These are phyloP conservation scores for Xerocomus spinulosus DNA, from an alignment of 768 basidiomycete species.

Conservation along the genomic window DNA sequence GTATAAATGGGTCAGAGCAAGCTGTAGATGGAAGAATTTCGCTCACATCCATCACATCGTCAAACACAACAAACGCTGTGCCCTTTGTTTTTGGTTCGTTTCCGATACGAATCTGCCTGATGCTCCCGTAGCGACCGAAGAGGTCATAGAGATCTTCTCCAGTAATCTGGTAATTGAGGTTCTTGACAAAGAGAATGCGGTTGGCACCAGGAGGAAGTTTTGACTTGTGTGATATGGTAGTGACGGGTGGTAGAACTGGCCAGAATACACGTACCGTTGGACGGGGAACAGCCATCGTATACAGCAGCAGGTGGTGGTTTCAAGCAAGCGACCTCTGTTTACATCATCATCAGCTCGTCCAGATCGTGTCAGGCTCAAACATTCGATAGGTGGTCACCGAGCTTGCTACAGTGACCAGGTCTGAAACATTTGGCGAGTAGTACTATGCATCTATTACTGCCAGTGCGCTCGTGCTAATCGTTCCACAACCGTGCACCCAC, in stretches of 20 bases:
- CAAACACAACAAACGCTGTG: constrained; percentile 94
- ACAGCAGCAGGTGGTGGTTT: constrained; percentile 1
- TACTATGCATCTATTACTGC: constrained; percentile 9
- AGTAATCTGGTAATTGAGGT: constrained; percentile 87
- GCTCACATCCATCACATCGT: constrained; percentile 92
- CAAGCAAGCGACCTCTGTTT: constrained; percentile 6
- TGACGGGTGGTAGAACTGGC: background rate
- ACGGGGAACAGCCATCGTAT: constrained; percentile 59
- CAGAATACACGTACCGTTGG: constrained; percentile 47
- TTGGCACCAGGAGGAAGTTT: constrained; percentile 92
- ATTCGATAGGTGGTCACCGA: too few relatives aligned
- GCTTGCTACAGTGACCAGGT: too few relatives aligned
- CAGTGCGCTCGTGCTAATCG: constrained; percentile 32
- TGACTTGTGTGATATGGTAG: constrained; percentile 39
- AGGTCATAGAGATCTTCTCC: constrained; percentile 95
- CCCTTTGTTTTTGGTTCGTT: constrained; percentile 90
- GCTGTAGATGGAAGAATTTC: background rate
- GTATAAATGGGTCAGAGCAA: constrained; percentile 15
- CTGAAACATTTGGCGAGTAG: too few relatives aligned
- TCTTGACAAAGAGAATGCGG: constrained; percentile 89
- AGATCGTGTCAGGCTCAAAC: too few relatives aligned
- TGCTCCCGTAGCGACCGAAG: constrained; percentile 95
- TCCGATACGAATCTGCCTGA: constrained; percentile 92
- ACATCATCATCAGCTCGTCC: constrained; percentile 12
- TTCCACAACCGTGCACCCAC: constrained; percentile 61